Evolutionary conservation across 768 basidiomycete genomes (phyloP), one percentile per base, ranked within the genome.

Genomic region (Rhizopogon sp.): DNA sequence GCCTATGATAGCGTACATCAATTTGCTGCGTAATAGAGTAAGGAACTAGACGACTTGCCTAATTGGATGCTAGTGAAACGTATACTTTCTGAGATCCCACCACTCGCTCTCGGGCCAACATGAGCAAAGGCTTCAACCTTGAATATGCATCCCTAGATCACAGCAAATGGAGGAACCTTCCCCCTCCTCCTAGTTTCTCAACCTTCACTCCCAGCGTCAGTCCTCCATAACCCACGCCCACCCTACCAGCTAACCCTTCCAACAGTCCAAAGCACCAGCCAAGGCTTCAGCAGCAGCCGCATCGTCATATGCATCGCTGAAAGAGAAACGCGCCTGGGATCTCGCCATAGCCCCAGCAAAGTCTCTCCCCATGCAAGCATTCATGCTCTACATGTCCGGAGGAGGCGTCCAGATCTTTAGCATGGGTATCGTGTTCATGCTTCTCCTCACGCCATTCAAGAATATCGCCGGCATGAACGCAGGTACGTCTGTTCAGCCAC

Each of bases 351-450:
- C 82, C 3, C 94, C 94, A 1, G 91, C 90, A 35, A 97, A 98
- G 71, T 84, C 85, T 13, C 78, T 98, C 28, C 94, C 94, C 3
- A 97, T 97, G 95, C 93, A 98, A 65, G 93, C 88, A 5, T 89
- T 98, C 74, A 98, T 98, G 95, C 79, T 98, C 35, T 98, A 98
- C 81, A 96, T 98, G 90, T 95, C 93, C 20, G 95, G 95, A 37
- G 87, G 92, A 11, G 92, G 93, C 49, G 88, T 98, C 13, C 95
- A 98, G 71, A 88, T 98, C 42, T 97, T 98, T 70, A 95, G 93
- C 72, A 92, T 98, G 77, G 93, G 95, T 35, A 95, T 94, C 68
- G 88, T 98, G 20, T 87, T 93, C 66, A 94, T 95, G 91, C 79
- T 98, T 11, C 79, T 98, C 55, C 75, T 91, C 55, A 80, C 83